Conservation (phyloP, 2,329 filamentous ascomycete genomes). For the Huntiella savannae region DNA sequence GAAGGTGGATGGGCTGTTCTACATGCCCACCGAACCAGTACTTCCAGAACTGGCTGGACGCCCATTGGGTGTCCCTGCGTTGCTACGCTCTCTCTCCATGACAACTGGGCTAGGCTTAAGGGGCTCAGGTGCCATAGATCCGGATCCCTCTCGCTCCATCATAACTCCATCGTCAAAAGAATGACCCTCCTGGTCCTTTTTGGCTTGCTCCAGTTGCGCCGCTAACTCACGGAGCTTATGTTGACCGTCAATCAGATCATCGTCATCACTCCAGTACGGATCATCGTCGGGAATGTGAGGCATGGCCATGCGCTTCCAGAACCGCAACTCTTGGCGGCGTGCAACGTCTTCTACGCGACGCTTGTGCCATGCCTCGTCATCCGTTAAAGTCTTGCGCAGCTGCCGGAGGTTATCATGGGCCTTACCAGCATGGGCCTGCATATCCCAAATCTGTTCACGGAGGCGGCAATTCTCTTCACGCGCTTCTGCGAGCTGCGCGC, state of each 20-base stretch:
- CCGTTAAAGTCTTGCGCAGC: slow-evolving; percentile 37
- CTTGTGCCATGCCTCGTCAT: slow-evolving; percentile 34
- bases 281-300: slow-evolving; percentile 40
- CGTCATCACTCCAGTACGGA: slow-evolving; percentile 43
- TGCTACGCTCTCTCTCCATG: neutral
- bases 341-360: slow-evolving; percentile 32
- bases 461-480: slow-evolving; percentile 44
- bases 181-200: slow-evolving; percentile 19
- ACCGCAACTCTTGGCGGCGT: slow-evolving; percentile 38
- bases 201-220: slow-evolving; percentile 19
- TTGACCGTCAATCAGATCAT: slow-evolving; percentile 40
- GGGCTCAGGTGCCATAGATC: slow-evolving; percentile 2
- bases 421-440: slow-evolving; percentile 39
- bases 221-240: slow-evolving; percentile 36
- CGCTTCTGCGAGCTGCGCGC: slow-evolving; percentile 43
- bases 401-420: slow-evolving; percentile 39
- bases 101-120: slow-evolving; percentile 7
- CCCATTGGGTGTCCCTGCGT: neutral
- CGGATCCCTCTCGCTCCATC: slow-evolving; percentile 13
- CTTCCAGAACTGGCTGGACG: slow-evolving; percentile 1
- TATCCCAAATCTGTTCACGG: slow-evolving; percentile 47
- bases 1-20: neutral
- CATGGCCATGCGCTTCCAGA: slow-evolving; percentile 50
- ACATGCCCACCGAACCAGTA: slow-evolving; percentile 6
- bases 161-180: slow-evolving; percentile 14